Percentiles rank a stretch among this genome's conserved stretches.
Conservation (phyloP, 495 filamentous ascomycete genomes). For the Hypoxylon fuscum region DNA sequence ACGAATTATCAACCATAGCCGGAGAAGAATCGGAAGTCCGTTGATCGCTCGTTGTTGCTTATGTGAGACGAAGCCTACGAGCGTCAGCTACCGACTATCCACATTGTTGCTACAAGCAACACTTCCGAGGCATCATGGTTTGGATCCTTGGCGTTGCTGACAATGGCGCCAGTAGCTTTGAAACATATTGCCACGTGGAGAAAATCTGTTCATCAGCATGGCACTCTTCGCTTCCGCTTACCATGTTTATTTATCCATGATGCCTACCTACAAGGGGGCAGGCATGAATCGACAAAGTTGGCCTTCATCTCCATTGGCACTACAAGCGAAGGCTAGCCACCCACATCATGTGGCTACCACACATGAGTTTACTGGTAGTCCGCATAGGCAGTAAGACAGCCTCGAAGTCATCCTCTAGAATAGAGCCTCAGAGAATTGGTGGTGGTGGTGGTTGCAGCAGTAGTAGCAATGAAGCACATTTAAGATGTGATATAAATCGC, state of each 20-base stretch:
- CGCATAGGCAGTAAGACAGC: conserved; percentile 17
- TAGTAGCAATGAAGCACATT: background rate
- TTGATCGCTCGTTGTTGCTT: conserved; percentile 3
- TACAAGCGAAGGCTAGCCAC: background rate
- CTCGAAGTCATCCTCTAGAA: conserved; percentile 4
- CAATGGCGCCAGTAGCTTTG: too few species aligned
- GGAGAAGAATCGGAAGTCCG: conserved; percentile 35
- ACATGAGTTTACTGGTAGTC: conserved; percentile 21
- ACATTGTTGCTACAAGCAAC: background rate
- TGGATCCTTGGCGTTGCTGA: background rate
- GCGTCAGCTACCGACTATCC: too few species aligned
- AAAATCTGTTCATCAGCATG: conserved; percentile 6
- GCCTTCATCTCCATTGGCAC: conserved; percentile 5
- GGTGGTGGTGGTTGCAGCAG: too few species aligned
- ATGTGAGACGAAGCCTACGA: too few species aligned
- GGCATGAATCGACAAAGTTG: background rate
- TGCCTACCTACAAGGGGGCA: conserved; percentile 10
- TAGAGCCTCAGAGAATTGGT: background rate
- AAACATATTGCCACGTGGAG: background rate
- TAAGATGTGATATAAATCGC: conserved; percentile 17
- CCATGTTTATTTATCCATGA: background rate
- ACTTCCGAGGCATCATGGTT: conserved; percentile 2
- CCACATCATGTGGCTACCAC: conserved; percentile 10
- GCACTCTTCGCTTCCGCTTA: conserved; percentile 7
- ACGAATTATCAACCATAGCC: background rate